Evolutionary conservation across 2,329 filamentous ascomycete genomes (phyloP).

Genomic region (Exophiala spinifera): DNA sequence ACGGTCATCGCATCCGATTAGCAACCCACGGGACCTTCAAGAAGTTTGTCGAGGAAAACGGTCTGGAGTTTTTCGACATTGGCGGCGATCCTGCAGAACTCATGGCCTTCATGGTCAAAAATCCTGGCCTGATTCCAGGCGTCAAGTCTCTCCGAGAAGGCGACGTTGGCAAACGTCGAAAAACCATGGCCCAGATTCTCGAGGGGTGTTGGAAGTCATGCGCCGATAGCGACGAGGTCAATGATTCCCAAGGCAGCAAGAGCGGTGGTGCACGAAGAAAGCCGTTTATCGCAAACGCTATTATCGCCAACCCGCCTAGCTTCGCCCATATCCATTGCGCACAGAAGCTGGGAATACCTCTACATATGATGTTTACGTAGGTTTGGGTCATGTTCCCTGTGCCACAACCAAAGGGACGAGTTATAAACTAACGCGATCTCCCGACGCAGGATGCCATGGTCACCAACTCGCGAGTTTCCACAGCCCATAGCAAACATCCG

Average conservation of each 20-base stretch:
- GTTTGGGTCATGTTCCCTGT: neutral
- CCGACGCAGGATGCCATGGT: constrained; percentile 48
- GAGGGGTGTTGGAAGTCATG: constrained; percentile 42
- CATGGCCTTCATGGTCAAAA: constrained; percentile 51
- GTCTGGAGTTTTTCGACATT: constrained; percentile 57
- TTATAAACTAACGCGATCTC: no score
- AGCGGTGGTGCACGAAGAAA: constrained; percentile 11
- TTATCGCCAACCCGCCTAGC: constrained; percentile 55
- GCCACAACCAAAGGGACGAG: no score
- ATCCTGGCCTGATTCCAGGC: constrained; percentile 43
- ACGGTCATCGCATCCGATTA: constrained; percentile 54
- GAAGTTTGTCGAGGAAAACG: constrained; percentile 52
- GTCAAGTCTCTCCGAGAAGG: constrained; percentile 39
- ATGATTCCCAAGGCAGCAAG: neutral
- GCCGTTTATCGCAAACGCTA: constrained; percentile 54
- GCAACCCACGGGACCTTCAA: constrained; percentile 57
- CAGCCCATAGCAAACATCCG: constrained; percentile 52
- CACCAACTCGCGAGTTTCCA: constrained; percentile 43
- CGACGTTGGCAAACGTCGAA: constrained; percentile 33
- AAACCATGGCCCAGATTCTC: constrained; percentile 39
- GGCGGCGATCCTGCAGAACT: constrained; percentile 55
- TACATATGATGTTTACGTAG: constrained; percentile 51
- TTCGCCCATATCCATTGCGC: constrained; percentile 55
- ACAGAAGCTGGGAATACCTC: constrained; percentile 47
- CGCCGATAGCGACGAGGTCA: constrained; percentile 33